Conservation (phyloP, 345 rosid genomes). For the Pugionium dolabratum region DNA sequence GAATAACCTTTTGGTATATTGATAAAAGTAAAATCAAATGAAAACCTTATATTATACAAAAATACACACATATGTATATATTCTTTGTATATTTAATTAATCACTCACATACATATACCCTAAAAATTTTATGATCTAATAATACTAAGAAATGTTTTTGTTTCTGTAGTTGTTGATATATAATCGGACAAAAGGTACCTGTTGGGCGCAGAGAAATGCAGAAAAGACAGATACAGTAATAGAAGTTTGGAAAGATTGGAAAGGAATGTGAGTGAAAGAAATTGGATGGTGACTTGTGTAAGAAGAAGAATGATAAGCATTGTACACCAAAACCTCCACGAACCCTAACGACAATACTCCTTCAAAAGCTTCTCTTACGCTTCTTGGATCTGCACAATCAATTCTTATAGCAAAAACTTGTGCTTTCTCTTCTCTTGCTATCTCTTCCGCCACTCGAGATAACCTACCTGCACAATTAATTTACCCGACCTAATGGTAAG, state of each 20-base stretch:
- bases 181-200: conserved; percentile 39
- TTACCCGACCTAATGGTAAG: too few species aligned
- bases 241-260: conserved; percentile 79
- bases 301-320: conserved; percentile 63
- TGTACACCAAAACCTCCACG: conserved; percentile 85
- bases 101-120: too few species aligned
- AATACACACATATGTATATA: too few species aligned
- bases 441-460: conserved; percentile 88
- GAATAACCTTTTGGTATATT: conserved; percentile 54
- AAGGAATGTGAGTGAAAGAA: conserved; percentile 59
- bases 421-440: conserved; percentile 90
- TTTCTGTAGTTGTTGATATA: too few species aligned
- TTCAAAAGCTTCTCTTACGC: conserved; percentile 92
- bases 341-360: conserved; percentile 91
- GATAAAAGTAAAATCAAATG: too few species aligned
- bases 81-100: too few species aligned
- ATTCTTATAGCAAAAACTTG: conserved; percentile 95
- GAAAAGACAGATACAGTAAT: conserved; percentile 68
- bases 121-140: too few species aligned
- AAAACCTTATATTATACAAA: too few species aligned
- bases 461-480: conserved; percentile 49
- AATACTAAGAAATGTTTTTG: too few species aligned
- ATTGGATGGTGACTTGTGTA: conserved; percentile 49
- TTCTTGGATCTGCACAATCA: conserved; percentile 81
- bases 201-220: conserved; percentile 86